Conservation (phyloP, 306 rosid species). For the Phaseolus lunatus region DNA sequence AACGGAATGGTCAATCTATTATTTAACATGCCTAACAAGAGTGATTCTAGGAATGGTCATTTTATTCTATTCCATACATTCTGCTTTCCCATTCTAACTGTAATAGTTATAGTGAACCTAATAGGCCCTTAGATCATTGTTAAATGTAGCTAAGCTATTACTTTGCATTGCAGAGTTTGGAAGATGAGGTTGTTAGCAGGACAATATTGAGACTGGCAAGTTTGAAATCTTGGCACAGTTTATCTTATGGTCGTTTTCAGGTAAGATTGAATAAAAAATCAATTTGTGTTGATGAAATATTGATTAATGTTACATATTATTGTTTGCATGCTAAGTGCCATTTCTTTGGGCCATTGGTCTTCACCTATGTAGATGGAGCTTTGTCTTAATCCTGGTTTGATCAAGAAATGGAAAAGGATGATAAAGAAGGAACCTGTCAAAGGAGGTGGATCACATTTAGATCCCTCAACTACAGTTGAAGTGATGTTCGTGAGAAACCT, state of each 20-base stretch:
- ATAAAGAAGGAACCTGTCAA: conserved; percentile 74
- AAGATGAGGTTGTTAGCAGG: conserved; percentile 92
- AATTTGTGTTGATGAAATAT: conserved; percentile 22
- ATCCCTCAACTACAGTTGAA: conserved; percentile 75
- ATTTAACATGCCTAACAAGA: conserved; percentile 4
- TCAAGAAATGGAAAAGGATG: conserved; percentile 97
- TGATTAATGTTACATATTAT: conserved; percentile 32
- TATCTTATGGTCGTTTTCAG: conserved; percentile 97
- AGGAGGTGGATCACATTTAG: conserved; percentile 67
- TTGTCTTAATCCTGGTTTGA: conserved; percentile 80
- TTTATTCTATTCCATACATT: conserved; percentile 16
- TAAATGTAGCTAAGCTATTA: conserved; percentile 27
- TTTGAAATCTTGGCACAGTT: conserved; percentile 90
- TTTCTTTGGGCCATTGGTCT: conserved; percentile 27
- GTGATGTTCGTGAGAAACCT: conserved; percentile 82
- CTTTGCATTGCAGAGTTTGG: conserved; percentile 79
- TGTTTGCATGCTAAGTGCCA: conserved; percentile 30
- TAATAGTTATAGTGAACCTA: conserved; percentile 30
- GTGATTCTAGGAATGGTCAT: not conserved
- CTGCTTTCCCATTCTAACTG: conserved; percentile 15
- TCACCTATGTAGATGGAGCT: conserved; percentile 81
- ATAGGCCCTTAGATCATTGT: conserved; percentile 22
- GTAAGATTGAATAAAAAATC: conserved; percentile 47
- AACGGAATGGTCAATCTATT: conserved; percentile 28
- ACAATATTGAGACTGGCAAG: conserved; percentile 84